Conservation (phyloP, 1,284 basidiomycete species). For the Phellopilus nigrolimitatus region DNA sequence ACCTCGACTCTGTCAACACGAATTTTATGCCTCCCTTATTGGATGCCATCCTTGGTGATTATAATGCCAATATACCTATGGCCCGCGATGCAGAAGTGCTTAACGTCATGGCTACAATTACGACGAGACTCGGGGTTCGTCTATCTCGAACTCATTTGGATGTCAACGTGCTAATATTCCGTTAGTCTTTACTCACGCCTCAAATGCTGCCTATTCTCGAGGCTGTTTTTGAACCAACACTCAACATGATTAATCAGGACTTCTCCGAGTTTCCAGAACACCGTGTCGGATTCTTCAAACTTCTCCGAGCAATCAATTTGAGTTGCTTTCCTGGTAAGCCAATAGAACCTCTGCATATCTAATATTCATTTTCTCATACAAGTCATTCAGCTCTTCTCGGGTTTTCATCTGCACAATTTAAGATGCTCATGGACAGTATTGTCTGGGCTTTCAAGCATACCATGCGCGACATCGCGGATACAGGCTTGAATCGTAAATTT, state of each 20-base stretch:
- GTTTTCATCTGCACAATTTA: constrained; percentile 91
- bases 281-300: too few relatives aligned
- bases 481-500: constrained; percentile 78
- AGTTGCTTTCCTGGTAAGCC: constrained; percentile 94
- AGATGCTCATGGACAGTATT: constrained; percentile 97
- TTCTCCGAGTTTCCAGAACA: constrained; percentile 98
- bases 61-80: too few relatives aligned
- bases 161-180: not conserved
- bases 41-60: too few relatives aligned
- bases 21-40: constrained; percentile 98
- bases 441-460: constrained; percentile 99
- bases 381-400: constrained; percentile 66
- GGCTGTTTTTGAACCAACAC: constrained; percentile 97
- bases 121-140: constrained; percentile 77
- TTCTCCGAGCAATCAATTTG: constrained; percentile 89
- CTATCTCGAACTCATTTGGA: not conserved
- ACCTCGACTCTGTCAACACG: constrained; percentile 86
- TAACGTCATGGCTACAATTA: constrained; percentile 98
- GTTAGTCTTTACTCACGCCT: constrained; percentile 65
- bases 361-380: constrained; percentile 10
- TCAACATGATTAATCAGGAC: constrained; percentile 99
- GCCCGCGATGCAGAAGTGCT: too few relatives aligned
- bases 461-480: constrained; percentile 98
- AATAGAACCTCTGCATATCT: constrained; percentile 43
- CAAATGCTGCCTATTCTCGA: too few relatives aligned